Percentiles rank a stretch among this genome's conserved stretches.
These are phyloP conservation scores for Aspergillus cristatus DNA, from an alignment of 495 filamentous ascomycete genomes.

Conservation along the genomic window DNA sequence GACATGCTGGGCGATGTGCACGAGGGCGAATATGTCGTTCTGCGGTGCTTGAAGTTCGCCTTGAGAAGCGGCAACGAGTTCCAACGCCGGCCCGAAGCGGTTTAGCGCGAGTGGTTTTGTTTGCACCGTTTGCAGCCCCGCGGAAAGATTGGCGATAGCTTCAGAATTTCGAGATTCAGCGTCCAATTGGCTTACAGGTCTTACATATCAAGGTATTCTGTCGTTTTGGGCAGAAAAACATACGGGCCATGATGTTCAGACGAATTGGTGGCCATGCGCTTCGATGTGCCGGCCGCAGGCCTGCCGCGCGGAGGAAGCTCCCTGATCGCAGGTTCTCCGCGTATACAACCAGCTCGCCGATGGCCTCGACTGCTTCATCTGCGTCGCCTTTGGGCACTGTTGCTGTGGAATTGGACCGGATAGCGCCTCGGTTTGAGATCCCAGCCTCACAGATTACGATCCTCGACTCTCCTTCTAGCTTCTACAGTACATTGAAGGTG, in stretches of 20 bases:
- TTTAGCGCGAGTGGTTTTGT: constrained; percentile 30
- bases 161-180: constrained; percentile 7
- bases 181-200: neutral
- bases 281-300: constrained; percentile 25
- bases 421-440: constrained; percentile 84
- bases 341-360: constrained; percentile 15
- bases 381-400: constrained; percentile 45
- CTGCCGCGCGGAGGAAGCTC: constrained; percentile 21
- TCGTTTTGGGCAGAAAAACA: neutral
- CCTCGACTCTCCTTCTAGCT: constrained; percentile 67
- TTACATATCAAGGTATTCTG: neutral
- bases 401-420: constrained; percentile 72
- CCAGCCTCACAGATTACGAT: constrained; percentile 72
- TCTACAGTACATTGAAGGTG: constrained; percentile 86
- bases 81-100: constrained; percentile 10
- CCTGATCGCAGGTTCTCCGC: constrained; percentile 35
- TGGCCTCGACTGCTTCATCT: constrained; percentile 18
- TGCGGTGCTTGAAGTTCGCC: constrained; percentile 12
- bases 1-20: constrained; percentile 59
- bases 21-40: constrained; percentile 1
- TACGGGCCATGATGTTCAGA: constrained; percentile 26
- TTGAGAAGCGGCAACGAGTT: constrained; percentile 12
- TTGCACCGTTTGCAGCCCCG: constrained; percentile 17
- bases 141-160: constrained; percentile 2
- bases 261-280: constrained; percentile 32